Base-by-base conservation (phyloP, 2,329 filamentous ascomycete species). In the Metarhizium humberi region DNA sequence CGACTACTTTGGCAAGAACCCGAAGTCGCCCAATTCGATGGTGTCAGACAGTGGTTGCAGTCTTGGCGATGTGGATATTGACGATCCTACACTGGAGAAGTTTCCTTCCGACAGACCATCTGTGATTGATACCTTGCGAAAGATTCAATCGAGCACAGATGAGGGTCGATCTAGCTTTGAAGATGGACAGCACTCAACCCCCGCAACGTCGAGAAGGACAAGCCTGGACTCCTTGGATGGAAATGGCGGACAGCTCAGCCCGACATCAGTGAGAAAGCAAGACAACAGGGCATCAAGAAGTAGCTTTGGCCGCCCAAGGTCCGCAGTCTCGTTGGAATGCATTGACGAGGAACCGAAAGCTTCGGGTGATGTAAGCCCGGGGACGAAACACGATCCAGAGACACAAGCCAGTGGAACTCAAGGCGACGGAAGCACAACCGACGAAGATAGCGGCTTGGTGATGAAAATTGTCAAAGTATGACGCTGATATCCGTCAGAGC, bases 11-110 rank as follows among this genome's bases (percentile, higher is more conserved):
- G 56, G 59, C 34, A 59, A 57, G 38, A 57, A 50, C 20, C 60
- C 58, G 56, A 64, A 55, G 51, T 54, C 48, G 50, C 62, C 48
- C 29, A 56, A 56, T 7, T 56, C 59, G 11, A 59, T 56, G 34
- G 48, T 43, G 29, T 62, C 57, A 30, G 55, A 61, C 13, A 61
- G 60, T 45, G 62, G 61, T 7, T 56, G 58, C 32, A 59, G 56
- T 30, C 42, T 52, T 13, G 57, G 55, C 13, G 55, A 64, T 10
- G 49, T 64, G 30, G 76, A 78, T 50, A 57, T 74, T 2, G 69
- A 74, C 50, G 77, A 80, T 51, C 76, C 77, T 1, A 77, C 72
- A 0, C 63, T 80, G 8, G 77, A 79, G 57, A 67, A 63, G 18
- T 78, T 79, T 58, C 77, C 77, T 2, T 76, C 71, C 1, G 72